Base-by-base conservation (phyloP, 257 asterid species). In the Capsicum pubescens region DNA sequence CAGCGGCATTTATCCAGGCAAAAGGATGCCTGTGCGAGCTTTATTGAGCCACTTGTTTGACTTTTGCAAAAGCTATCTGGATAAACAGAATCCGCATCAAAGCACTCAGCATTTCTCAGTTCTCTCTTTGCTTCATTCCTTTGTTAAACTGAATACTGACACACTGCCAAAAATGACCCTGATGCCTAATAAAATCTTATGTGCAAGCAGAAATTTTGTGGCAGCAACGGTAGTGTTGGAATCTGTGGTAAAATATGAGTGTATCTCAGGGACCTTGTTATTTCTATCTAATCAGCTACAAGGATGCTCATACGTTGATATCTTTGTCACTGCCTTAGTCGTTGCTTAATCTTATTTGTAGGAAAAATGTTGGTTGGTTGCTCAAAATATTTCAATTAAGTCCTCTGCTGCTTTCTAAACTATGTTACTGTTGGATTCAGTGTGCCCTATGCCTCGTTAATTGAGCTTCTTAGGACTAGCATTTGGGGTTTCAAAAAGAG, bases 301-400 rank as follows among this genome's bases (percentile, higher is more conserved):
- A 59, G 4, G 66, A 59, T 6, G 3, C 26, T 17, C 11, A 6
- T 17, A 59, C 32, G n/a, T 59, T 59, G 5, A 7, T 16, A 70
- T 63, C 57, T 5, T 70, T 70, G 79, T 70, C 57, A 70, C 9
- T 44, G 32, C 46, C 79, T 70, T 11, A n/a, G 58, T 9, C 15
- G 2, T 44, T 70, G 56, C 35, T 42, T 17, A 10, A 17, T 70
- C 79, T 44, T 39, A 70, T 44, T 69, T 71, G 58, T 44, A 16
- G 58, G 58, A 71, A 10, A 71, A 71, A 71, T 46, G 58, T 46
- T 71, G 16, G 55, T 17, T 42, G 56, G 79, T 16, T 70, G 56
- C 79, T 71, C 79, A 71, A 71, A 44, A 17, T 71, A 71, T 71
- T n/a, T 71, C 57, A 46, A 17, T 71, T n/a, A 71, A 71, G 79